Evolutionary conservation across 1,139 yeast species (phyloP).

Genomic region (Geotrichum bryndzae): DNA sequence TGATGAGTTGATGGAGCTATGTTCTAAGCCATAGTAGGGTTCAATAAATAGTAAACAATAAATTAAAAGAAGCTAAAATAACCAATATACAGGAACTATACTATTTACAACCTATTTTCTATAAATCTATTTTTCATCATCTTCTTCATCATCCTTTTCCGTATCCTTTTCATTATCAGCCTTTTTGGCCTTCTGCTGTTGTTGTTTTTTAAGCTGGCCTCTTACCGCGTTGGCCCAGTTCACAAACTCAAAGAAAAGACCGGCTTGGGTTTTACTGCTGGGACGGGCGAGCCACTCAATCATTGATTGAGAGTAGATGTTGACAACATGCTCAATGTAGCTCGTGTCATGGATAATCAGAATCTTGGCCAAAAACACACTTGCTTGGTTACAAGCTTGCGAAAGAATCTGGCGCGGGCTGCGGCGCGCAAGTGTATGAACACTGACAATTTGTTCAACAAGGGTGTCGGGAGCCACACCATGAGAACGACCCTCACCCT

Average conservation of each 20-base stretch:
- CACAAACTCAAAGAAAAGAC: constrained; percentile 68
- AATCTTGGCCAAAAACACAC: constrained; percentile 58
- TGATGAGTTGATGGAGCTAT: neutral
- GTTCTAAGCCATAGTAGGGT: too few relatives aligned
- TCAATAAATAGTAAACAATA: neutral
- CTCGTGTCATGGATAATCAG: constrained; percentile 33
- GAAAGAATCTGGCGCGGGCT: constrained; percentile 48
- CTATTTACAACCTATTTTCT: neutral
- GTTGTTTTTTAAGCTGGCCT: constrained; percentile 3
- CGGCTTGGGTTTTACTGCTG: constrained; percentile 49
- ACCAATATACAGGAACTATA: neutral
- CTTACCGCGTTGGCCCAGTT: constrained; percentile 52
- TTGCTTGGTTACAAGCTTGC: constrained; percentile 54
- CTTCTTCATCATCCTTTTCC: neutral
- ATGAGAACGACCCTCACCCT: constrained; percentile 26
- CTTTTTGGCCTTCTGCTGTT: neutral
- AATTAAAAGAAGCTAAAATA: neutral
- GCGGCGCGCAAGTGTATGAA: constrained; percentile 41
- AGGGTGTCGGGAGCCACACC: constrained; percentile 19
- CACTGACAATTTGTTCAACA: constrained; percentile 23
- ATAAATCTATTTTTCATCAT: neutral
- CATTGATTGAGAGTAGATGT: constrained; percentile 52
- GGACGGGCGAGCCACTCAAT: constrained; percentile 53
- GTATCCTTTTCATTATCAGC: neutral
- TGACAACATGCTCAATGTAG: constrained; percentile 38